Evolutionary conservation across 352 stramenopile genomes (phyloP).

Genomic region (Phytophthora megakarya): DNA sequence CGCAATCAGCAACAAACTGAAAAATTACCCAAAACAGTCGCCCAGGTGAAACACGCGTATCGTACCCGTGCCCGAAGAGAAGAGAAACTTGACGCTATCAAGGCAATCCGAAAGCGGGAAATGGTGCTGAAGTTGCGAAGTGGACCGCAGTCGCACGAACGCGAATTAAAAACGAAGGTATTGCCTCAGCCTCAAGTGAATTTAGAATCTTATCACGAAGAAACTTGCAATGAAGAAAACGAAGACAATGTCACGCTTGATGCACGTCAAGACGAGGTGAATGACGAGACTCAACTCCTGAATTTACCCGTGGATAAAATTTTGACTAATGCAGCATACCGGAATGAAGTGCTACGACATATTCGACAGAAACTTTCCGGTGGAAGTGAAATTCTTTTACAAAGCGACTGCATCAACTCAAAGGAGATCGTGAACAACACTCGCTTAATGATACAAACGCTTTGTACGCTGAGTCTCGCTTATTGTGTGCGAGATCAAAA

Average conservation of each 20-base stretch:
- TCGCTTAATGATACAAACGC: slow-evolving; percentile 53
- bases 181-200: background rate
- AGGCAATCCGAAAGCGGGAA: slow-evolving; percentile 18
- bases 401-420: slow-evolving; percentile 9
- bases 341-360: slow-evolving; percentile 35
- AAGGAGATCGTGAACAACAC: slow-evolving; percentile 13
- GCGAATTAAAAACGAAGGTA: slow-evolving; percentile 17
- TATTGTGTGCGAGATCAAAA: slow-evolving; percentile 53
- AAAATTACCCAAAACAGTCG: slow-evolving; percentile 40
- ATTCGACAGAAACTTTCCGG: slow-evolving; percentile 45
- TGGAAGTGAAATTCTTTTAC: slow-evolving; percentile 38
- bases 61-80: slow-evolving; percentile 39
- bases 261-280: background rate
- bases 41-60: slow-evolving; percentile 53
- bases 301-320: slow-evolving; percentile 26
- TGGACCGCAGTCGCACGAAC: slow-evolving; percentile 2
- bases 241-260: background rate
- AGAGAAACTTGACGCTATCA: slow-evolving; percentile 30
- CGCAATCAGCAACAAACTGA: slow-evolving; percentile 8
- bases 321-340: slow-evolving; percentile 21
- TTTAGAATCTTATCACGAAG: slow-evolving; percentile 1
- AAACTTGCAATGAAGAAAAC: background rate
- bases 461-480: slow-evolving; percentile 53
- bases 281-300: background rate
- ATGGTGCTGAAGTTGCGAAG: slow-evolving; percentile 15